phyloP scores from a whole-genome alignment of 495 filamentous ascomycete genomes.

The Astrothelium subdiscretum region DNA sequence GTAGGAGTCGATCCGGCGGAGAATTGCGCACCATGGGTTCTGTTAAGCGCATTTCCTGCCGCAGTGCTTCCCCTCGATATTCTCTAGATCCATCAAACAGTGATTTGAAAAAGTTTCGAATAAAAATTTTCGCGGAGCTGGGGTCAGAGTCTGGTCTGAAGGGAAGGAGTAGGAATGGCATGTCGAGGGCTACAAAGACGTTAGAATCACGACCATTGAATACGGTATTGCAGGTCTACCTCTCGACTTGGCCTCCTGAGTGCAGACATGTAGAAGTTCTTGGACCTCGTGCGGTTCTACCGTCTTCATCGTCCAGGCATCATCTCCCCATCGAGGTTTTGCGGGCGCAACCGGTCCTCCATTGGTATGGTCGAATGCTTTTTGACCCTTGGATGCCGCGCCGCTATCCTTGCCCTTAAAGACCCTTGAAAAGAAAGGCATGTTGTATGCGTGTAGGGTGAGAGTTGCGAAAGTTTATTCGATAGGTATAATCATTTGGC shows the following conservation, averaged over 20 bases:
- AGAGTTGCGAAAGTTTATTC: background rate
- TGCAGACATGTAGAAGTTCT: slow-evolving; percentile 72
- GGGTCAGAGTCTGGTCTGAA: slow-evolving; percentile 89
- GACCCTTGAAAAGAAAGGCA: slow-evolving; percentile 30
- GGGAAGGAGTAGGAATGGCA: slow-evolving; percentile 88
- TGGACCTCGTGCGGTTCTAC: slow-evolving; percentile 86
- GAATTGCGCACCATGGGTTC: slow-evolving; percentile 69
- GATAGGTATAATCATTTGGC: background rate
- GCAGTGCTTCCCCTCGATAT: slow-evolving; percentile 52
- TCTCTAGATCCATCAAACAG: slow-evolving; percentile 22
- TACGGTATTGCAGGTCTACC: slow-evolving; percentile 44
- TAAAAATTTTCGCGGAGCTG: slow-evolving; percentile 78
- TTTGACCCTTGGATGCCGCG: slow-evolving; percentile 39
- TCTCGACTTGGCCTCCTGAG: slow-evolving; percentile 84
- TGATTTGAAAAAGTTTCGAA: slow-evolving; percentile 81
- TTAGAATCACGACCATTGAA: slow-evolving; percentile 1
- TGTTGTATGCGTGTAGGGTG: slow-evolving; percentile 4
- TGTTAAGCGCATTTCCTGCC: slow-evolving; percentile 80
- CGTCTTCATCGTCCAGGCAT: slow-evolving; percentile 77
- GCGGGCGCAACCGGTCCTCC: slow-evolving; percentile 35
- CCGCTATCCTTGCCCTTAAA: slow-evolving; percentile 28
- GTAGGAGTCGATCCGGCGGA: background rate
- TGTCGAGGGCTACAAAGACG: slow-evolving; percentile 54
- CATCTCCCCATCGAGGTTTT: slow-evolving; percentile 67
- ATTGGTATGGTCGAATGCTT: slow-evolving; percentile 40